A percentile compares a stretch with the other conserved stretches of the same genome.
These are phyloP conservation scores for Sanghuangporus baumii DNA, from an alignment of 1,284 basidiomycete species.

Conservation along the genomic window DNA sequence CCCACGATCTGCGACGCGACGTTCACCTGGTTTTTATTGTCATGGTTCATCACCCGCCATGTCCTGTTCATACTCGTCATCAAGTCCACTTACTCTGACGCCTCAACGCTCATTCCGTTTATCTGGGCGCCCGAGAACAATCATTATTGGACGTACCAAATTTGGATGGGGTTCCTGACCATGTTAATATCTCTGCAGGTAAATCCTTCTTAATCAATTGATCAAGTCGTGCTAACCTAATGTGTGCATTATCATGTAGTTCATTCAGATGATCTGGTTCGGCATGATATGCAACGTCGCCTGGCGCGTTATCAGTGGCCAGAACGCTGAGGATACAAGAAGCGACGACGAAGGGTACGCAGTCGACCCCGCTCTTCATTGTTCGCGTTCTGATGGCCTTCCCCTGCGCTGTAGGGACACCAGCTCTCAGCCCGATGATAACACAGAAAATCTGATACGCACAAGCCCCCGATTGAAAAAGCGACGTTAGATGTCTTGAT, in stretches of 20 bases:
- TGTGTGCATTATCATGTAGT: constrained; percentile 30
- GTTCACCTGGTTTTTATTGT: constrained; percentile 79
- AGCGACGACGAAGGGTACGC: constrained; percentile 79
- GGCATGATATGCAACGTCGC: constrained; percentile 79
- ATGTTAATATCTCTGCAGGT: constrained; percentile 67
- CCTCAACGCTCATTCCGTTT: constrained; percentile 42
- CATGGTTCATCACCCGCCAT: constrained; percentile 89
- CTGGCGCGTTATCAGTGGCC: constrained; percentile 71
- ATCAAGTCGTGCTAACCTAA: not conserved
- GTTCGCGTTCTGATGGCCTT: not conserved
- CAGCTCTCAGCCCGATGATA: constrained; percentile 6
- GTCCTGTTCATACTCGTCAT: constrained; percentile 72
- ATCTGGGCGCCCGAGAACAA: constrained; percentile 58
- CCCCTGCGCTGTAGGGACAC: not conserved
- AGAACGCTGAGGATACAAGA: constrained; percentile 78
- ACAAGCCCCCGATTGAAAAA: constrained; percentile 11
- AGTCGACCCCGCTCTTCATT: not conserved
- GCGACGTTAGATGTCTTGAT: constrained; percentile 4
- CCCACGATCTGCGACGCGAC: constrained; percentile 67
- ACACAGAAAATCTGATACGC: constrained; percentile 11
- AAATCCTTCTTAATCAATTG: constrained; percentile 17
- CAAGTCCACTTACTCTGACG: constrained; percentile 50
- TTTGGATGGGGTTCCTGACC: constrained; percentile 45
- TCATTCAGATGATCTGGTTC: constrained; percentile 83
- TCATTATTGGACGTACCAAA: constrained; percentile 45